Conservation (phyloP, 2,329 filamentous ascomycete species). For the Colletotrichum neosansevieriae region DNA sequence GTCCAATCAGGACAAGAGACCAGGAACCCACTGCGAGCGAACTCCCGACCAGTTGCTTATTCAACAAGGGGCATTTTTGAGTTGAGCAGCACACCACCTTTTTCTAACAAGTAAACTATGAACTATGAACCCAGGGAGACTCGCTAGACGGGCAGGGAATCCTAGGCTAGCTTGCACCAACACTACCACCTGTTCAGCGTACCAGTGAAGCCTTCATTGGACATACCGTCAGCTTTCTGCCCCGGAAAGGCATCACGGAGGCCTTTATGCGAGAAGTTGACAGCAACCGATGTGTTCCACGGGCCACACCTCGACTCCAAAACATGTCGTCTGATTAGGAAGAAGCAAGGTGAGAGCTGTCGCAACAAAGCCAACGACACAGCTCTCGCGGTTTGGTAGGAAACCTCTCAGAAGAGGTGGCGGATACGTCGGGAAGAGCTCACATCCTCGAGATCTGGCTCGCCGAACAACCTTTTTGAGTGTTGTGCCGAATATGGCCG, state of each 20-base stretch:
- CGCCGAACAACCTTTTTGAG: background rate
- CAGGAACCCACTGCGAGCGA: constrained; percentile 1
- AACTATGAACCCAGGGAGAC: background rate
- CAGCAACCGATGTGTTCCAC: background rate
- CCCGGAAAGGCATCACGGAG: background rate
- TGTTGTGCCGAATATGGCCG: background rate
- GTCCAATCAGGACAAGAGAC: background rate
- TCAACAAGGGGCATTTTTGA: constrained; percentile 1
- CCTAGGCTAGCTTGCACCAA: constrained; percentile 1
- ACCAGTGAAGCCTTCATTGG: background rate
- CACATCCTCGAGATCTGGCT: background rate
- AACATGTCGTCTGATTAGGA: constrained; percentile 4
- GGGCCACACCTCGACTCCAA: background rate
- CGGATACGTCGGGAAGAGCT: constrained; percentile 17
- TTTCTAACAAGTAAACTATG: too few relatives aligned
- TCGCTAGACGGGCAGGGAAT: background rate
- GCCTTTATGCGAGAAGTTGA: background rate
- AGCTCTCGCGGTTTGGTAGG: background rate
- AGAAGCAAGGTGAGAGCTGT: background rate
- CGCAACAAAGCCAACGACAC: background rate
- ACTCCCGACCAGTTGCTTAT: background rate
- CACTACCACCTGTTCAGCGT: background rate
- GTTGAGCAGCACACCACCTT: constrained; percentile 28
- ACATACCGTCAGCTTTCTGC: background rate
- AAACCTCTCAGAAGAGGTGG: background rate